phyloP scores from a whole-genome alignment of 805 yeast species.

The Starmerella floris region DNA sequence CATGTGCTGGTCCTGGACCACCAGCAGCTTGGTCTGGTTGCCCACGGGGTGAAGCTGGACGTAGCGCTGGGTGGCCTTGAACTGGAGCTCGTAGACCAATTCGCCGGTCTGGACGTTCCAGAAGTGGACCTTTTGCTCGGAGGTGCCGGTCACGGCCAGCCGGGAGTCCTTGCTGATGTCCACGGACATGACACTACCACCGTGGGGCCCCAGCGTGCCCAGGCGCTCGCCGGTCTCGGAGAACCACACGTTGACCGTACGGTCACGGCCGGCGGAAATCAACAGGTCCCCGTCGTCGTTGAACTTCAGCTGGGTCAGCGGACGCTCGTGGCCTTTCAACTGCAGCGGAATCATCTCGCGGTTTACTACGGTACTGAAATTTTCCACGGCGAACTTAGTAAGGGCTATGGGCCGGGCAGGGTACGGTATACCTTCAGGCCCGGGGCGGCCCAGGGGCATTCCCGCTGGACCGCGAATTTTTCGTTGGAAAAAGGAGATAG shows the following conservation, averaged over 20 bases:
- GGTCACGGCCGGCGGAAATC: constrained; percentile 85
- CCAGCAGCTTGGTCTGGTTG: constrained; percentile 40
- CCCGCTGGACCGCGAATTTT: no score
- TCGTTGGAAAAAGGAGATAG: no score
- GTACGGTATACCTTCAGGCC: no score
- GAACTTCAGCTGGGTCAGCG: constrained; percentile 89
- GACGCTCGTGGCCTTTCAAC: constrained; percentile 89
- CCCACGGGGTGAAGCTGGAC: constrained; percentile 75
- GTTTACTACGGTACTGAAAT: constrained; percentile 3
- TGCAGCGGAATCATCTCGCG: constrained; percentile 23
- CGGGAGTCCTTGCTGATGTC: constrained; percentile 65
- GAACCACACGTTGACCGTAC: constrained; percentile 76
- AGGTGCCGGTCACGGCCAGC: constrained; percentile 74
- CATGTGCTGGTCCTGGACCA: constrained; percentile 85
- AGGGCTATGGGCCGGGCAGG: no score
- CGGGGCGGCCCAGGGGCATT: no score
- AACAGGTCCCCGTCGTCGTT: constrained; percentile 91
- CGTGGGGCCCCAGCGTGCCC: constrained; percentile 81
- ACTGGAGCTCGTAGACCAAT: constrained; percentile 40
- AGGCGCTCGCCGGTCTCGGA: constrained; percentile 91
- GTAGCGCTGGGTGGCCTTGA: constrained; percentile 78
- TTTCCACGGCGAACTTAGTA: not conserved
- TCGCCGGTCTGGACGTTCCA: constrained; percentile 78
- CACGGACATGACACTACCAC: constrained; percentile 90
- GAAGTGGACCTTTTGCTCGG: constrained; percentile 71